These are phyloP conservation scores for Penicillium steckii DNA, from an alignment of 495 filamentous ascomycete genomes.

Conservation along the genomic window DNA sequence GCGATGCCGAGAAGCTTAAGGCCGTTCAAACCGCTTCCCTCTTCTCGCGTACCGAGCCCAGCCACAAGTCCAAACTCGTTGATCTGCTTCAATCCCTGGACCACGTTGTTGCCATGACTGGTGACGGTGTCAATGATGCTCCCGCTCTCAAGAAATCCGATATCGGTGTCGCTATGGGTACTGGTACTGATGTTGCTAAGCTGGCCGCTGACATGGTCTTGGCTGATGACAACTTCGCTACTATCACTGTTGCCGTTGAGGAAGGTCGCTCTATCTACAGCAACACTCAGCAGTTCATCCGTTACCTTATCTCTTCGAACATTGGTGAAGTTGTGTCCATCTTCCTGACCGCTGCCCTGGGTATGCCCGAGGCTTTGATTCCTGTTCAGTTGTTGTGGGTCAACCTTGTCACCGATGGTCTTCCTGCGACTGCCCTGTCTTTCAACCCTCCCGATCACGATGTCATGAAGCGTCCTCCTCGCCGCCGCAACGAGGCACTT, in stretches of 20 bases:
- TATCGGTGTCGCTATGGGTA: slow-evolving; percentile 99
- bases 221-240: slow-evolving; percentile 98
- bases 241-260: slow-evolving; percentile 93
- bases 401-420: slow-evolving; percentile 96
- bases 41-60: slow-evolving; percentile 96
- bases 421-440: slow-evolving; percentile 92
- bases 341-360: slow-evolving; percentile 93
- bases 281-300: slow-evolving; percentile 99
- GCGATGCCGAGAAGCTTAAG: slow-evolving; percentile 71
- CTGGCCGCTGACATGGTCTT: slow-evolving; percentile 98
- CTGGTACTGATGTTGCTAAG: slow-evolving; percentile 96
- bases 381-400: slow-evolving; percentile 99
- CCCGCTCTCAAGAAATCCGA: slow-evolving; percentile 98
- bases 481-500: slow-evolving; percentile 87
- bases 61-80: slow-evolving; percentile 93
- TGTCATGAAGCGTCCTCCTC: slow-evolving; percentile 88
- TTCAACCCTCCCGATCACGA: slow-evolving; percentile 98
- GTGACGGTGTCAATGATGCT: slow-evolving; percentile 98
- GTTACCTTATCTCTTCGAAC: slow-evolving; percentile 98
- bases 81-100: slow-evolving; percentile 91
- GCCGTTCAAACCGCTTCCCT: slow-evolving; percentile 84
- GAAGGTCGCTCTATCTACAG: slow-evolving; percentile 98
- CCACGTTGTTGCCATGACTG: slow-evolving; percentile 99
- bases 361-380: slow-evolving; percentile 97
- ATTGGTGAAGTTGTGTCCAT: slow-evolving; percentile 99